Conservation (phyloP, 2,329 filamentous ascomycete genomes). For the Fusarium denticulatum region DNA sequence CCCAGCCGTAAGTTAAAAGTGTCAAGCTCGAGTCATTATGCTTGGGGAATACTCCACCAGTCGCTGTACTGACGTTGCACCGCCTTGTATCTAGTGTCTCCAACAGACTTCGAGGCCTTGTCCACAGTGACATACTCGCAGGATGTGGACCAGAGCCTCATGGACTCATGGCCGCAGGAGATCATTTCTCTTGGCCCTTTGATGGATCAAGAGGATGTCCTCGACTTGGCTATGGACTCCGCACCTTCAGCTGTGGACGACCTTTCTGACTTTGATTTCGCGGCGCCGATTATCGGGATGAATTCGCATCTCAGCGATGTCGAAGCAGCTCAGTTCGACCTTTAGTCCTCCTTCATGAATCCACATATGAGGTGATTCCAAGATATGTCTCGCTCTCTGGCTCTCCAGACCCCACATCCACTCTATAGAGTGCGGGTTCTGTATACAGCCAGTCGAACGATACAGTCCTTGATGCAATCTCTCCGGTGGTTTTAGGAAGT, state of each 20-base stretch:
- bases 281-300: neutral
- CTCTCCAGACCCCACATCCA: neutral
- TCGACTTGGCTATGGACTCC: neutral
- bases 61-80: conserved; percentile 7
- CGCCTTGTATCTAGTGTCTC: conserved; percentile 1
- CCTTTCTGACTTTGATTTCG: neutral
- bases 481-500: neutral
- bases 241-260: neutral
- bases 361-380: neutral
- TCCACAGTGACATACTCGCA: neutral
- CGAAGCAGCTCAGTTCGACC: neutral
- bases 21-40: conserved; percentile 16
- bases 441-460: neutral
- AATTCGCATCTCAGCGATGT: neutral
- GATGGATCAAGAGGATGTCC: neutral
- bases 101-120: conserved; percentile 14
- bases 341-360: neutral
- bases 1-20: conserved; percentile 31
- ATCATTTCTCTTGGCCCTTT: conserved; percentile 4
- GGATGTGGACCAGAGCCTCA: conserved; percentile 12
- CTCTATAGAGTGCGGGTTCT: conserved; percentile 32
- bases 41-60: conserved; percentile 12
- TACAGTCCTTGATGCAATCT: neutral
- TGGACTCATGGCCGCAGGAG: neutral
- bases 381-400: neutral